Base-by-base conservation (phyloP, 1,284 basidiomycete species). In the Rhodotorula mucilaginosa region DNA sequence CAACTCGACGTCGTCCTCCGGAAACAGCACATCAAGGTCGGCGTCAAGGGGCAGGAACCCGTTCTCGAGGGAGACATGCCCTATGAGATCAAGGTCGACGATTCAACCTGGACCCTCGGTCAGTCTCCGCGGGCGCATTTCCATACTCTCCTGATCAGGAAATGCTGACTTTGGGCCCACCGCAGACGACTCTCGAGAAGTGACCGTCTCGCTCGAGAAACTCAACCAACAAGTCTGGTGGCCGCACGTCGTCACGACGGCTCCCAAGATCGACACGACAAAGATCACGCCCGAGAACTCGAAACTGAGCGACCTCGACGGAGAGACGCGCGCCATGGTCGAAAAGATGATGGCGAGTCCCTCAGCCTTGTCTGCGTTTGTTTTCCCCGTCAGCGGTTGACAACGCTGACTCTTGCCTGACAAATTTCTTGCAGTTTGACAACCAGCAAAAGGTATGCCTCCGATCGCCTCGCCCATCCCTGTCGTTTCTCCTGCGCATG, bases 321-420 rank as follows among this genome's bases (percentile, higher is more conserved):
- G 89, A 29, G 93, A 95, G 80, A 94, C 93, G 4, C 91, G 96
- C 77, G 93, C 92, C 0, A 93, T 99, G 92, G 97, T 99, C 0
- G 97, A 99, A 83, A 99, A 99, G 84, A 99, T 99, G 97, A 99
- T 99, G 96, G 95, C 94, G 82, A 78, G 90, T 80, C 2, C 15
- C 26, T n/a, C 46, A 15, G 31, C 31, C 23, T 18, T 62, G n/a
- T 18, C 34, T 26, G 58, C 63, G 66, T 26, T 58, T n/a, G 46
- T 13, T 16, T n/a, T 8, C 10, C 46, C n/a, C 3, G 44, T 26
- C 2, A 46, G 39, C 15, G 21, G 21, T 10, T n/a, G 21, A 16
- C 6, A 34, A 29, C 66, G 60, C 58, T 46, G 44, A 29, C 31
- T 10, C 56, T 6, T 21, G 5, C 34, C 10, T 5, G 16, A n/a